A percentile compares a stretch with the other conserved stretches of the same genome.
Conservation (phyloP, 1,139 yeast genomes). For the Magnusiomyces fungicola region DNA sequence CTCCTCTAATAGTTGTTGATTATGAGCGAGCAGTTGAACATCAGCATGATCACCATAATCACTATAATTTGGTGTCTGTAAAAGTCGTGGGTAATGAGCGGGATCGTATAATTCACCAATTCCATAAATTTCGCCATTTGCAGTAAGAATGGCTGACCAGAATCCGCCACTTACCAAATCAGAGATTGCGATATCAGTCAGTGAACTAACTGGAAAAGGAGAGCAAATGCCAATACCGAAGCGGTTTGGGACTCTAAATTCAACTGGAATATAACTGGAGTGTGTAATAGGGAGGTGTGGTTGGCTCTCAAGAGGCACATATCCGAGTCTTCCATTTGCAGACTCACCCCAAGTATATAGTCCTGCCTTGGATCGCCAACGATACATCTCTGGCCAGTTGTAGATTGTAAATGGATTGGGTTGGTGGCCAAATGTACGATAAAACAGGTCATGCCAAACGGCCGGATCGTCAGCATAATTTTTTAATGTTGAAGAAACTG, state of each 20-base stretch:
- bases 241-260: not conserved
- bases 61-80: not conserved
- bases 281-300: not conserved
- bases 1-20: no score
- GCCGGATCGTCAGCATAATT: constrained; percentile 21
- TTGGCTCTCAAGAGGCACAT: constrained; percentile 22
- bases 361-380: constrained; percentile 38
- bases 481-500: constrained; percentile 19
- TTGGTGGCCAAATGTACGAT: constrained; percentile 23
- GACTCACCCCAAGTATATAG: constrained; percentile 61
- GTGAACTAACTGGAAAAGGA: not conserved
- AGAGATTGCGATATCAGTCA: not conserved
- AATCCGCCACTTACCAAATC: constrained; percentile 43
- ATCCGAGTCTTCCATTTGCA: constrained; percentile 52
- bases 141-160: constrained; percentile 48
- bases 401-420: constrained; percentile 21
- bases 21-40: no score
- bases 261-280: not conserved
- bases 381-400: constrained; percentile 48
- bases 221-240: not conserved
- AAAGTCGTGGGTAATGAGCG: not conserved
- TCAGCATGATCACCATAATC: no score
- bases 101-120: constrained; percentile 20
- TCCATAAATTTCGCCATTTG: constrained; percentile 22
- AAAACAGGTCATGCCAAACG: constrained; percentile 29